phyloP scores from a whole-genome alignment of 1,139 yeast species.

The Magnusiomyces paraingens region DNA sequence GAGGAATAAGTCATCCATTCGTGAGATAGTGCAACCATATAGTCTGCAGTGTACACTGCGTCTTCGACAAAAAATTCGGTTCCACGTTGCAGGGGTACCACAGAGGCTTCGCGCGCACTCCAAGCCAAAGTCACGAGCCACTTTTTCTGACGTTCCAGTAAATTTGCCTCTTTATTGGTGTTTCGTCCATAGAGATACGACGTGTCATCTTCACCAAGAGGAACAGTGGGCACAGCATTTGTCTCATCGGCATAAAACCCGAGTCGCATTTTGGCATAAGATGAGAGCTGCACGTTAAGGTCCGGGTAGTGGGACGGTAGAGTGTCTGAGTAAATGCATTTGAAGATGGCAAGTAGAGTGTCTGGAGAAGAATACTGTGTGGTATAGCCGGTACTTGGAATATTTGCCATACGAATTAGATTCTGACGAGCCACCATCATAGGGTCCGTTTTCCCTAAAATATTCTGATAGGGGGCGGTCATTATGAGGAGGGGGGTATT shows the following conservation, averaged over 20 bases:
- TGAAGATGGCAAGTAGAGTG: conserved; percentile 10
- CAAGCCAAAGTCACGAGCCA: conserved; percentile 14
- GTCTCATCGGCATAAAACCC: conserved; percentile 10
- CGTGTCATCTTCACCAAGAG: conserved; percentile 4
- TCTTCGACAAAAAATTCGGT: conserved; percentile 7
- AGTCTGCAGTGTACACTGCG: conserved; percentile 5
- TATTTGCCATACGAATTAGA: too few relatives aligned
- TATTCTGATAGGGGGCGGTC: too few relatives aligned
- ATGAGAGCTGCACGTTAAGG: conserved; percentile 7
- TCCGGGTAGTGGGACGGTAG: conserved; percentile 7
- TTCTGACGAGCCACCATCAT: too few relatives aligned
- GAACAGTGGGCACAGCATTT: conserved; percentile 1
- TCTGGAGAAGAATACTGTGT: conserved; percentile 3
- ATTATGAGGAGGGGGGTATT: too few relatives aligned
- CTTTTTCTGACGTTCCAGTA: background rate
- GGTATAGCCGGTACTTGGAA: background rate
- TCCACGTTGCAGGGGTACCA: conserved; percentile 9
- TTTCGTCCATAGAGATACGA: conserved; percentile 2
- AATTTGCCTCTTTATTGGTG: background rate
- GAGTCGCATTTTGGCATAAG: conserved; percentile 13
- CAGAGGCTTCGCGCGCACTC: conserved; percentile 12
- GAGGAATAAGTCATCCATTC: conserved; percentile 6
- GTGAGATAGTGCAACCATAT: conserved; percentile 8
- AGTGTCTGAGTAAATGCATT: conserved; percentile 6
- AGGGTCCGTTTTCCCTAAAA: too few relatives aligned